Evolutionary conservation across 495 filamentous ascomycete species (phyloP).

Genomic region (Physcia stellaris): DNA sequence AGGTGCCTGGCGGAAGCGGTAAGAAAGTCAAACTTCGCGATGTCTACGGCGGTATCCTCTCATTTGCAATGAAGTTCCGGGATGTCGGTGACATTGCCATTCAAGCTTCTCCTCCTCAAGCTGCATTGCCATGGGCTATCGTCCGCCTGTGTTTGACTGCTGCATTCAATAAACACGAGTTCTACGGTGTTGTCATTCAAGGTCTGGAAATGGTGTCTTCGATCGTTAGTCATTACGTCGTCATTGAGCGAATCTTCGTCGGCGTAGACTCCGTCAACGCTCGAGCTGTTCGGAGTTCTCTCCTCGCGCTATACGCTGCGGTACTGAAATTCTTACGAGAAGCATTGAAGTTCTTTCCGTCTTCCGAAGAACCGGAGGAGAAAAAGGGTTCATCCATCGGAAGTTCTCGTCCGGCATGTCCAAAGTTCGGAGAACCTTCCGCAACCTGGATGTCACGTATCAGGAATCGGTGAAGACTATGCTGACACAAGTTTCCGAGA

Average conservation of each 20-base stretch:
- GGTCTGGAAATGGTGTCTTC: constrained; percentile 5
- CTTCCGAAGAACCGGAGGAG: not conserved
- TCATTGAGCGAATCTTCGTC: constrained; percentile 5
- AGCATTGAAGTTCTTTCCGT: constrained; percentile 2
- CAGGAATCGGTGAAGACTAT: not conserved
- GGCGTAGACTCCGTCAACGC: not conserved
- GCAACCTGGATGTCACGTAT: not conserved
- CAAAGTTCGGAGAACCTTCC: constrained; percentile 1
- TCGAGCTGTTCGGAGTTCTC: constrained; percentile 1
- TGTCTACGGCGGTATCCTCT: constrained; percentile 3
- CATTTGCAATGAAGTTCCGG: constrained; percentile 3
- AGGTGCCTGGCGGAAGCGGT: constrained; percentile 1
- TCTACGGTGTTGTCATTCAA: constrained; percentile 4
- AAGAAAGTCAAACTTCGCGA: constrained; percentile 7
- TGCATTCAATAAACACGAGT: constrained; percentile 2
- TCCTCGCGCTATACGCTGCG: constrained; percentile 3
- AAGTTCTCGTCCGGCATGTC: not conserved
- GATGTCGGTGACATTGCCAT: constrained; percentile 6
- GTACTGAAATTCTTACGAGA: constrained; percentile 2
- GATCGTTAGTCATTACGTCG: constrained; percentile 5
- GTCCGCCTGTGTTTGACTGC: constrained; percentile 4
- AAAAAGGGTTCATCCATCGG: not conserved
- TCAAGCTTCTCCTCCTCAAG: constrained; percentile 4
- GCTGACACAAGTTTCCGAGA: not conserved
- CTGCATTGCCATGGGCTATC: constrained; percentile 4